Base-by-base conservation (phyloP, 2,329 filamentous ascomycete species). In the Epichloe sp. region DNA sequence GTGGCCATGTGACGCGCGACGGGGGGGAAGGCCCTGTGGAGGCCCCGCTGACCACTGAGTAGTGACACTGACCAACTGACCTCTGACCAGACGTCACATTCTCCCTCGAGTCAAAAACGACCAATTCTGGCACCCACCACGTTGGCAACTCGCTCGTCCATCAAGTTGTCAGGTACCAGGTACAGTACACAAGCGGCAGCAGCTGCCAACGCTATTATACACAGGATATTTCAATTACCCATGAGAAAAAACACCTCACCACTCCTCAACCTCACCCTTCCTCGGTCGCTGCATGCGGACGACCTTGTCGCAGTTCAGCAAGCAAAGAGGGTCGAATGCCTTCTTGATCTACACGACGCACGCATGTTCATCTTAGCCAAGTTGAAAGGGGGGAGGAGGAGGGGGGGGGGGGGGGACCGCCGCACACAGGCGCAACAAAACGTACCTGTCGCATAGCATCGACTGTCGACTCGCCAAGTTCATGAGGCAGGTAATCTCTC, bases 381-480 rank as follows among this genome's bases (percentile, higher is more conserved):
- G 21, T 19, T n/a, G 21, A 23, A 23, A 23, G 5, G 21, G 21
- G 21, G 21, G n/a, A 23, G 5, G 21, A 4, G 21, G 21, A 23
- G 5, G 21, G 21, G 21, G 21, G 5, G 21, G 21, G 21, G 21
- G 21, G 1, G 21, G 1, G 10, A 40, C 37, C 11, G 40, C 1
- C 7, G 38, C 3, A 34, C 38, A 34, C 23, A 12, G 2, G 23
- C 8, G 23, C 19, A 14, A 3, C 3, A 35, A n/a, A 41, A 66
- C 73, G 59, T 67, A 85, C 82, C 75, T 84, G 86, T 67, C 87
- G 78, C 87, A 94, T 94, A 21, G 84, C 75, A 68, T 90, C 85
- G 8, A 94, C 86, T 0, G 86, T 88, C 12, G 69, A 73, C 64
- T 80, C 73, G 12, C 87, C 86, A 41, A 93, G 71, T 68, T 94